Percentiles rank a stretch among this genome's conserved stretches.
Conservation (phyloP, 2,329 filamentous ascomycete species). For the Tolypocladium tropicale region DNA sequence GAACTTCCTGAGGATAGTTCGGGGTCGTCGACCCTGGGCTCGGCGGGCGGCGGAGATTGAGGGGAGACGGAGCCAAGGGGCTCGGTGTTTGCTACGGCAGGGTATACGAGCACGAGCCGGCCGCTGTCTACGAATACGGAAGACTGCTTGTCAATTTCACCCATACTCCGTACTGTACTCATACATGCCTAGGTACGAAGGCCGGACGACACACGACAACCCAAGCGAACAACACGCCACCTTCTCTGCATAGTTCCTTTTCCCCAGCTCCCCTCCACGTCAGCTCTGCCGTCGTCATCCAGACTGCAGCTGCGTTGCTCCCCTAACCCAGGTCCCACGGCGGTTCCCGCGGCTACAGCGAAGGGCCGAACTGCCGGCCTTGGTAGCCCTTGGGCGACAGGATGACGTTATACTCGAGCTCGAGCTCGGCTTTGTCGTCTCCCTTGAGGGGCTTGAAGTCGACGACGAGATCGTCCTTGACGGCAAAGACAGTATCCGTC, state of each 20-base stretch:
- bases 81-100: background rate
- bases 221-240: no score
- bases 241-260: background rate
- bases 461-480: conserved; percentile 41
- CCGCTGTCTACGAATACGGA: no score
- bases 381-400: conserved; percentile 35
- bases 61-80: background rate
- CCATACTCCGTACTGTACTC: no score
- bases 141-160: no score
- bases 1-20: background rate
- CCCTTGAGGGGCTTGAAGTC: conserved; percentile 35
- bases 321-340: background rate
- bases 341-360: background rate
- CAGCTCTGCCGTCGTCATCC: background rate
- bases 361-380: conserved; percentile 11
- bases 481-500: conserved; percentile 36
- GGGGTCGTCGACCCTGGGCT: background rate
- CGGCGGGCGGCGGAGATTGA: background rate
- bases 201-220: no score
- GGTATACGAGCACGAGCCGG: background rate
- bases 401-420: conserved; percentile 32
- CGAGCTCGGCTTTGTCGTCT: conserved; percentile 25
- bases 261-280: background rate
- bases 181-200: no score
- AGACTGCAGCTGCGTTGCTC: background rate